Percentiles rank a stretch among this genome's conserved stretches.
Conservation (phyloP, 2,329 filamentous ascomycete species). For the Talaromyces sp. region DNA sequence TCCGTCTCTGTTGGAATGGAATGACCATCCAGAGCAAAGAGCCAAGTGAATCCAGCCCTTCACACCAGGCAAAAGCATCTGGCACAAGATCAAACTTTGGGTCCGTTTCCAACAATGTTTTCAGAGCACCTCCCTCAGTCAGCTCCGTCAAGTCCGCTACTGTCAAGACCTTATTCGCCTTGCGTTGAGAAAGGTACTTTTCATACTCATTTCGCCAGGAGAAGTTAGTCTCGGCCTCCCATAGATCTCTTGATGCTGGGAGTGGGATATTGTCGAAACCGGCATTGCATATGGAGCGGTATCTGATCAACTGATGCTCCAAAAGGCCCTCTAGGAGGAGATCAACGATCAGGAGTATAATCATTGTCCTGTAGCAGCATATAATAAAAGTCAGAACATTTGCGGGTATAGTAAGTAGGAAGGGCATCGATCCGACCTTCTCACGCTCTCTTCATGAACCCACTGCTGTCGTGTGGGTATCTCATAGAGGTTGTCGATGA, state of each 20-base stretch:
- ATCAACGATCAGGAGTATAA: conserved; percentile 7
- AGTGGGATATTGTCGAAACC: conserved; percentile 6
- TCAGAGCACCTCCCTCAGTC: not conserved
- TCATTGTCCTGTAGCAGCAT: conserved; percentile 6
- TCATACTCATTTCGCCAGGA: conserved; percentile 12
- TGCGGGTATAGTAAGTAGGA: not conserved
- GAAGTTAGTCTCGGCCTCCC: conserved; percentile 12
- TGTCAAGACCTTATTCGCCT: conserved; percentile 4
- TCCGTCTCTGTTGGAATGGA: conserved; percentile 11
- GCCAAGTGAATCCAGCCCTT: conserved; percentile 11
- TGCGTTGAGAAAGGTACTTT: not conserved
- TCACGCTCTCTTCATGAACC: conserved; percentile 11
- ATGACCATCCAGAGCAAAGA: conserved; percentile 12
- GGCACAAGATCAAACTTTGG: conserved; percentile 2
- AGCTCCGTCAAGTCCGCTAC: conserved; percentile 10
- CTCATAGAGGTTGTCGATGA: not conserved
- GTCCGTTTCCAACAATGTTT: conserved; percentile 5
- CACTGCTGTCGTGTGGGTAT: conserved; percentile 3
- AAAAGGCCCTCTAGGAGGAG: conserved; percentile 11
- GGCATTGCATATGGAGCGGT: not conserved
- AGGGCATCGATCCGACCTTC: not conserved
- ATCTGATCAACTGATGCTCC: not conserved
- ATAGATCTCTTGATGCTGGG: conserved; percentile 11
- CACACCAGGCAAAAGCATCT: conserved; percentile 13
- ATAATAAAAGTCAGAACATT: not conserved